A percentile compares a stretch with the other conserved stretches of the same genome.
These are phyloP conservation scores for Teunomyces stri DNA, from an alignment of 805 yeast genomes.

Conservation along the genomic window DNA sequence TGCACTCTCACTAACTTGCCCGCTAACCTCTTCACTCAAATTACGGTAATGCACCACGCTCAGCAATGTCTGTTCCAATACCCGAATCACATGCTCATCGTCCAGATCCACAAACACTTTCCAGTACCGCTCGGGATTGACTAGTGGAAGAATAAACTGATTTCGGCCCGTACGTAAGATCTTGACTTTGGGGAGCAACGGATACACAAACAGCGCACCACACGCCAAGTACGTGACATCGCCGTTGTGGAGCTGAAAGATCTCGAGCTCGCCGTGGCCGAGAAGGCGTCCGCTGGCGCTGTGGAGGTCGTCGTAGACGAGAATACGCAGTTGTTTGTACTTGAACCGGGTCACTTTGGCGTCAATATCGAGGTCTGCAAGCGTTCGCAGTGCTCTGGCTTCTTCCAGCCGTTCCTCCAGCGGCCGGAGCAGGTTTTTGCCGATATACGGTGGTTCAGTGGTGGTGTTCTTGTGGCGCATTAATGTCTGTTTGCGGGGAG, in stretches of 20 bases:
- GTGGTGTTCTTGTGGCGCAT: constrained; percentile 36
- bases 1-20: too few species aligned
- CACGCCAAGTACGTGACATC: constrained; percentile 62
- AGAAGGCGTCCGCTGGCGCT: constrained; percentile 44
- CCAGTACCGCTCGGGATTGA: constrained; percentile 80
- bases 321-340: constrained; percentile 29
- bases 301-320: constrained; percentile 35
- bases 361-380: constrained; percentile 26
- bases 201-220: constrained; percentile 67
- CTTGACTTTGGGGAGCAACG: constrained; percentile 64
- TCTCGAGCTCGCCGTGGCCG: constrained; percentile 59
- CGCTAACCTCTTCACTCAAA: constrained; percentile 14
- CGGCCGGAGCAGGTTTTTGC: constrained; percentile 24
- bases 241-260: constrained; percentile 57
- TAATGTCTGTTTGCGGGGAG: constrained; percentile 40
- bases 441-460: constrained; percentile 10
- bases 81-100: constrained; percentile 22
- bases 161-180: constrained; percentile 48
- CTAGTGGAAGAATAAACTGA: constrained; percentile 61
- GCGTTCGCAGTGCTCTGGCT: constrained; percentile 7
- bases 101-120: constrained; percentile 40
- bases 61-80: constrained; percentile 38
- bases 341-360: constrained; percentile 37
- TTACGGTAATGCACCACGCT: constrained; percentile 43
- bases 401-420: constrained; percentile 6